Base-by-base conservation (phyloP, 352 stramenopile species). In the Halophytophthora polymorphica region DNA sequence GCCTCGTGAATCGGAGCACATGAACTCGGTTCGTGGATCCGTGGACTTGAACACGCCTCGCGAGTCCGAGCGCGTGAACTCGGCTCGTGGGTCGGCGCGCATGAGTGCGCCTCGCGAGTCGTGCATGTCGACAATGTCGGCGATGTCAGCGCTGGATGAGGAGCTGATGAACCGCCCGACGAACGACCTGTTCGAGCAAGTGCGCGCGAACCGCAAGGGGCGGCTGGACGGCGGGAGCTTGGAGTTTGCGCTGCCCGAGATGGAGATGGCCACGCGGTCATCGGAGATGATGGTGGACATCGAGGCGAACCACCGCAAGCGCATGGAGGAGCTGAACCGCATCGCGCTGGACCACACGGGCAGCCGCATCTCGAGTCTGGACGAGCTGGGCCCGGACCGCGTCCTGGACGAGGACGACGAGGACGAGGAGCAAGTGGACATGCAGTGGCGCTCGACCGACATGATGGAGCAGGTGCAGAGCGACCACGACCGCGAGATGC, bases 251-350 rank as follows among this genome's bases (percentile, higher is more conserved):
- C n/a, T 58, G 18, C 42, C 45, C 5, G 36, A 52, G 14, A 53
- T 54, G 38, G 55, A 59, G 14, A 53, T 54, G 38, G 55, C 56
- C 1, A 35, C 44, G n/a, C 61, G 53, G 14, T 77, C 67, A 12
- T 72, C 67, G 0, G 53, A 60, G 22, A 56, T 58, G 42, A 74
- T 81, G 70, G 45, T 61, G 21, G 57, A 75, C 50, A 60, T 81
- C 13, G 64, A 81, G 54, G 59, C 53, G n/a, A 73, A 60, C 23
- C 73, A 85, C 43, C 46, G 63, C 21, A 66, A 68, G 31, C 71
- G 74, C 10, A 85, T 85, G 74, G 71, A 69, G n/a, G 69, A 83
- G 47, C 51, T 83, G 15, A 78, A 78, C 25, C 61, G 47, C 12
- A 79, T 84, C 22, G 73, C 73, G 35, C 25, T 78, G 28, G 73